phyloP scores from a whole-genome alignment of 257 asterid genomes.

The Forsythia suspensa region DNA sequence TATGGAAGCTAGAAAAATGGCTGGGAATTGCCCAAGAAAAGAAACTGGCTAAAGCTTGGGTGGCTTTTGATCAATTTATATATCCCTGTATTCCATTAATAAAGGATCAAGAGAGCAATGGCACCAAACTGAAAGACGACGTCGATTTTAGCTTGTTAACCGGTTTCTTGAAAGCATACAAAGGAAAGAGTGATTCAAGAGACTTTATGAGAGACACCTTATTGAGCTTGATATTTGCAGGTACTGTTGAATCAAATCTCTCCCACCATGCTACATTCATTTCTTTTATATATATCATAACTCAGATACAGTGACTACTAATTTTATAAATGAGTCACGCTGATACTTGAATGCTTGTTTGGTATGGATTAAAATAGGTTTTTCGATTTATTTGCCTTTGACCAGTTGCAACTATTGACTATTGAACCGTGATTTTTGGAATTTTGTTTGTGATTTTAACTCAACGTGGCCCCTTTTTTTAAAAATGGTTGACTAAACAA shows the following conservation, averaged over 20 bases:
- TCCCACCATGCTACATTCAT: too few species aligned
- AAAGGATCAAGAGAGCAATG: slow-evolving; percentile 1
- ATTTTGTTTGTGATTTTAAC: too few species aligned
- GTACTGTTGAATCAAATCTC: not conserved
- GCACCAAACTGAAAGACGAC: not conserved
- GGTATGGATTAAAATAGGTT: too few species aligned
- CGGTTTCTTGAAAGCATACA: slow-evolving; percentile 13
- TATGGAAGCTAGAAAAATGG: slow-evolving; percentile 42
- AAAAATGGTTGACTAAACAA: too few species aligned
- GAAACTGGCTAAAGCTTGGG: slow-evolving; percentile 23
- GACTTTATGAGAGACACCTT: slow-evolving; percentile 31
- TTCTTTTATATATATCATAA: too few species aligned
- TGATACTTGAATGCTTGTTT: too few species aligned
- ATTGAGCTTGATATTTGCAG: slow-evolving; percentile 29
- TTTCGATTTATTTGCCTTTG: too few species aligned
- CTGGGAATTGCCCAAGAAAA: slow-evolving; percentile 35
- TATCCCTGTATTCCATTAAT: slow-evolving; percentile 8
- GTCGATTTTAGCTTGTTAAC: slow-evolving; percentile 8
- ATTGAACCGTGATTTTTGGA: too few species aligned
- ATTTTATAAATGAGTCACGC: too few species aligned
- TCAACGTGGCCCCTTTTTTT: too few species aligned
- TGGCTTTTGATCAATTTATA: slow-evolving; percentile 27
- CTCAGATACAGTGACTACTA: too few species aligned
- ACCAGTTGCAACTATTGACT: too few species aligned
- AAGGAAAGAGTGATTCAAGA: slow-evolving; percentile 1